phyloP scores from a whole-genome alignment of 169 alveolate species.

The Plasmodium blacklocki region DNA sequence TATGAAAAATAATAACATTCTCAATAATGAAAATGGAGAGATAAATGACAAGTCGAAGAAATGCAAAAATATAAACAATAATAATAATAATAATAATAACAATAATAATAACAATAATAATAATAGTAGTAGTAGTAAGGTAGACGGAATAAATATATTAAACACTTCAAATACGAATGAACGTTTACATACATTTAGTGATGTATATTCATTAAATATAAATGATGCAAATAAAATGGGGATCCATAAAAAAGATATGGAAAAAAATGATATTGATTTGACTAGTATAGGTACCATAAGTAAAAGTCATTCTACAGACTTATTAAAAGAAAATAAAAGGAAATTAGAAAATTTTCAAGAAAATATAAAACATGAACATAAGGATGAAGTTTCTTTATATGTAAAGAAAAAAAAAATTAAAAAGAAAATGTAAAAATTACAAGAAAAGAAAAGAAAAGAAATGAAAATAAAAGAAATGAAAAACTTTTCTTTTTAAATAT shows the following conservation, averaged over 20 bases:
- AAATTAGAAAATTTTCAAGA: constrained; percentile 13
- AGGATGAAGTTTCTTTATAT: constrained; percentile 21
- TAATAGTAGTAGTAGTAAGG: not conserved
- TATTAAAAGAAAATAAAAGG: constrained; percentile 26
- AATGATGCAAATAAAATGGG: not conserved
- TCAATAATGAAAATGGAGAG: constrained; percentile 4
- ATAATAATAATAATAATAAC: not conserved
- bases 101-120: not conserved
- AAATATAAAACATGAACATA: constrained; percentile 44
- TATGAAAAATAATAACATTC: constrained; percentile 5
- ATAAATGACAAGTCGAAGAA: not conserved
- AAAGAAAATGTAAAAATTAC: constrained; percentile 13
- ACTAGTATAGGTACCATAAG: not conserved
- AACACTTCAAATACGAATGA: not conserved
- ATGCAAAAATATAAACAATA: not conserved
- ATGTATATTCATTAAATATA: not conserved
- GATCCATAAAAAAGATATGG: not conserved
- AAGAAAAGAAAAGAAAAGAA: too few species aligned
- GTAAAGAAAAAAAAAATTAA: constrained; percentile 24
- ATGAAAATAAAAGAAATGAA: not conserved
- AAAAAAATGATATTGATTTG: too few species aligned
- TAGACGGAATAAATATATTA: not conserved
- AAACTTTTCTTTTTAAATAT: not conserved
- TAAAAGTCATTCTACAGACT: constrained; percentile 4
- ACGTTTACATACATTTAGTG: not conserved